Percentiles rank a stretch among this genome's conserved stretches.
phyloP scores from a whole-genome alignment of 495 filamentous ascomycete species.

The Penicillium crystallinum region DNA sequence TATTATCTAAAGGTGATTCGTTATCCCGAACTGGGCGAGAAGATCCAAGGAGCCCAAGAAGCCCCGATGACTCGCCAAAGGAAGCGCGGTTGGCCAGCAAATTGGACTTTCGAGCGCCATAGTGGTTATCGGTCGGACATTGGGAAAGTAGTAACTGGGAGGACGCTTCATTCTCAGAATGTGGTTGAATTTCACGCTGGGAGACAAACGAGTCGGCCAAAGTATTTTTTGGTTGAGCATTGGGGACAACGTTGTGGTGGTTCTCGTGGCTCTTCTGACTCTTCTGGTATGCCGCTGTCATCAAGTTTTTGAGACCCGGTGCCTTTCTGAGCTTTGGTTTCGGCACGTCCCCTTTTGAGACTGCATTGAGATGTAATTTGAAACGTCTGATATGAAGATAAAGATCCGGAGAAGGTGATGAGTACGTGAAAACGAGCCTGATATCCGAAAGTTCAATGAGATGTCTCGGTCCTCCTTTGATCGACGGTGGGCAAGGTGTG shows the following conservation, averaged over 20 bases:
- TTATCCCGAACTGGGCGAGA: not conserved
- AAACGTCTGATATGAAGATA: constrained; percentile 35
- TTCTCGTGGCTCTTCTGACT: no score
- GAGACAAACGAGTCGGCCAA: not conserved
- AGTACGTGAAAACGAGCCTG: constrained; percentile 34
- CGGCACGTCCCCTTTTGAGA: constrained; percentile 18
- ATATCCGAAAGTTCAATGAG: constrained; percentile 35
- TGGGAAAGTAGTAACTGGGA: constrained; percentile 20
- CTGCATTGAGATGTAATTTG: constrained; percentile 24
- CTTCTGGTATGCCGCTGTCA: constrained; percentile 10
- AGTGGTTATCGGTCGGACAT: not conserved
- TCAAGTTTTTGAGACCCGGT: constrained; percentile 10
- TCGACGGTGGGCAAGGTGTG: constrained; percentile 8
- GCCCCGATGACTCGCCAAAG: not conserved
- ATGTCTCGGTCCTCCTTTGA: constrained; percentile 24
- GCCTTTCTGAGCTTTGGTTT: constrained; percentile 18
- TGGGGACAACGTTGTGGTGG: no score
- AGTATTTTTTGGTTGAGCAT: not conserved
- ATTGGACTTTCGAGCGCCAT: not conserved
- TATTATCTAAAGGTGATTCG: not conserved
- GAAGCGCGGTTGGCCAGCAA: not conserved
- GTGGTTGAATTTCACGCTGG: not conserved
- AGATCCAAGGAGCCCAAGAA: not conserved
- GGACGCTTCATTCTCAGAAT: not conserved
- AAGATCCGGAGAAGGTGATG: constrained; percentile 18